Conservation (phyloP, 768 basidiomycete genomes). For the Phaffia tasmanica region DNA sequence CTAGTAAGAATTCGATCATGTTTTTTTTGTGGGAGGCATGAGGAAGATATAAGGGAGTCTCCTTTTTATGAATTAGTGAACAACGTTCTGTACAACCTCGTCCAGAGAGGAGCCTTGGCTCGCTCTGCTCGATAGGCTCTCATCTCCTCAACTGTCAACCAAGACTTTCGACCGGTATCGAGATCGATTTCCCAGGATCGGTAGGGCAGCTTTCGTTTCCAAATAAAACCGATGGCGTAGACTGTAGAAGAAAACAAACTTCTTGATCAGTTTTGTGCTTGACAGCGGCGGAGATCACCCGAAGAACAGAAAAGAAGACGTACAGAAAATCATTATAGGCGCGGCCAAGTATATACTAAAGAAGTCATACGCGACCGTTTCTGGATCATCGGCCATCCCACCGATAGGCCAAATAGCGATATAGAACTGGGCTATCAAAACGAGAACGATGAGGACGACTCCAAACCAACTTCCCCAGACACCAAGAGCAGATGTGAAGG, state of each 20-base stretch:
- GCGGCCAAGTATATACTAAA: conserved; percentile 36
- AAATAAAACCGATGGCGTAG: conserved; percentile 27
- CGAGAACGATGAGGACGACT: conserved; percentile 17
- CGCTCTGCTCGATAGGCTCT: conserved; percentile 32
- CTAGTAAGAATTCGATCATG: too few relatives aligned
- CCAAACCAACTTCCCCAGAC: conserved; percentile 33
- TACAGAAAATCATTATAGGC: conserved; percentile 34
- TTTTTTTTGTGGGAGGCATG: too few relatives aligned
- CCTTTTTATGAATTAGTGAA: conserved; percentile 29
- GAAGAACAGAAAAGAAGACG: background rate
- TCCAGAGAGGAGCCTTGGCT: conserved; percentile 30
- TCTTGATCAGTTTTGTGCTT: too few relatives aligned
- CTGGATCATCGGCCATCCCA: conserved; percentile 21
- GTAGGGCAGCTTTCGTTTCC: conserved; percentile 33
- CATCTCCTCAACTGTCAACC: conserved; percentile 37
- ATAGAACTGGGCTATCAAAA: conserved; percentile 35
- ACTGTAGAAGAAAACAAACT: background rate
- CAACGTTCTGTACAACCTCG: conserved; percentile 33
- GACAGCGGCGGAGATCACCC: too few relatives aligned
- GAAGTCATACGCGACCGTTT: conserved; percentile 31
- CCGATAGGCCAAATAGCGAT: conserved; percentile 36
- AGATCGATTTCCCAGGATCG: conserved; percentile 36
- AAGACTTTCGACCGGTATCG: conserved; percentile 37
- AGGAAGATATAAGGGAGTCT: too few relatives aligned
- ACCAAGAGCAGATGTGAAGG: conserved; percentile 8